These are phyloP conservation scores for Pleurotus tuber-regium DNA, from an alignment of 768 basidiomycete genomes.

Conservation along the genomic window DNA sequence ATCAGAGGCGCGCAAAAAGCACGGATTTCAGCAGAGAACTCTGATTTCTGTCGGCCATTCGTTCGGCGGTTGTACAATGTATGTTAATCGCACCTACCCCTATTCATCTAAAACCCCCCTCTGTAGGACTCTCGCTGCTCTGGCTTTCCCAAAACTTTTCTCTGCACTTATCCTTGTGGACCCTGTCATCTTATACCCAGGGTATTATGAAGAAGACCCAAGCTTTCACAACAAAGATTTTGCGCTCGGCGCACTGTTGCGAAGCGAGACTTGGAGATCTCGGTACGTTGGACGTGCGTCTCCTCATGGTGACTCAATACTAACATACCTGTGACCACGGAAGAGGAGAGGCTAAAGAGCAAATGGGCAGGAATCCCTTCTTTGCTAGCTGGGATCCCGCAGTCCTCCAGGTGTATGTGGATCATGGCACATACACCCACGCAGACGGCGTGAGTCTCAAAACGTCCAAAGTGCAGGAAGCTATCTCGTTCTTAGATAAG, in stretches of 20 bases:
- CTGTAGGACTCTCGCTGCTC: constrained; percentile 60
- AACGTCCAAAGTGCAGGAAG: constrained; percentile 66
- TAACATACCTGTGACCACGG: neutral
- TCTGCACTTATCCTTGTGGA: constrained; percentile 73
- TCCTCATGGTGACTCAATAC: neutral
- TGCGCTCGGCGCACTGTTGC: constrained; percentile 45
- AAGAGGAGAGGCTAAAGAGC: constrained; percentile 58
- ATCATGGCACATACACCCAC: constrained; percentile 46
- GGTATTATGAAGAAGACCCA: constrained; percentile 11
- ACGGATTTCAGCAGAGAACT: constrained; percentile 52
- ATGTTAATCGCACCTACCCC: constrained; percentile 28
- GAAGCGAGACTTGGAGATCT: constrained; percentile 64
- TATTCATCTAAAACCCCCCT: too few species aligned
- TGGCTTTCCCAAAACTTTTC: constrained; percentile 65
- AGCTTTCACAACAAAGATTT: constrained; percentile 20
- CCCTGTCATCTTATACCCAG: constrained; percentile 57
- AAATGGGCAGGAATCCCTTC: constrained; percentile 56
- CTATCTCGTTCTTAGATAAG: constrained; percentile 52
- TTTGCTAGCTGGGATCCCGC: constrained; percentile 70
- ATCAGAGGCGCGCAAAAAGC: constrained; percentile 35
- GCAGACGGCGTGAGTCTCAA: constrained; percentile 54
- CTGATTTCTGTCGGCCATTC: constrained; percentile 81
- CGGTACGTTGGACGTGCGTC: constrained; percentile 40
- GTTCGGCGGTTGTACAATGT: constrained; percentile 78
- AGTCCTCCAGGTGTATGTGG: constrained; percentile 57